Evolutionary conservation across 495 filamentous ascomycete species (phyloP), one percentile per base, ranked within the genome.

Genomic region (Symbiotaphrina buchneri): DNA sequence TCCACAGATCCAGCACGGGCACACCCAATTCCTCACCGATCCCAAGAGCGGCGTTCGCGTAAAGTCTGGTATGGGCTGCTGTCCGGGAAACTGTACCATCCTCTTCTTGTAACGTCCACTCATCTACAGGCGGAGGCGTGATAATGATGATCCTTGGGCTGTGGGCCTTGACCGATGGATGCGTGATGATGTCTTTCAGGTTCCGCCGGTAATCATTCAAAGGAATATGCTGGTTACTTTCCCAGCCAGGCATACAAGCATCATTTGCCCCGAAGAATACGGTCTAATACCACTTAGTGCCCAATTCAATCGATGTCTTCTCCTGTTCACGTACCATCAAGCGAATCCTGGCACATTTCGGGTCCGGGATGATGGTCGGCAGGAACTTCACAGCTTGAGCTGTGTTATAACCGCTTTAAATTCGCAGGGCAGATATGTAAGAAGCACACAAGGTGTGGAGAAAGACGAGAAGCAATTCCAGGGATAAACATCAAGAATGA

Each of bases 221-320:
- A 2, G 78, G 66, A n/a, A 93, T 63, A 43, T 79, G 64, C 45
- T 91, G 83, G 4, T 52, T 48, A 34, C 56, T 66, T 14, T 49
- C 51, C 10, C 58, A 53, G 24, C 56, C 49, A 13, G 57, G 55
- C n/a, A 84, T 41, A 33, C 59, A 61, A 5, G 83, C 72, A 47
- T 93, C 83, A 45, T 93, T 93, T 42, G 83, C 77, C 11, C 83
- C 83, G 36, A 91, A 68, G 42, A 87, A 81, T 38, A 93, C 54
- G 15, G 71, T 59, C 77, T 85, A 32, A 17, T 10, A 5, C 10
- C 20, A 3, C 5, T 28, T 28, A 34, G 32, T n/a, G n/a, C 5
- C 14, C 14, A 11, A 11, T 21, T 7, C 4, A 2, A 10, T 8
- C 11, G 14, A 5, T 10, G 10, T 14, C 14, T 13, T 10, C 21